Evolutionary conservation across 2,329 filamentous ascomycete genomes (phyloP).

Genomic region (Stagonosporopsis tanaceti): DNA sequence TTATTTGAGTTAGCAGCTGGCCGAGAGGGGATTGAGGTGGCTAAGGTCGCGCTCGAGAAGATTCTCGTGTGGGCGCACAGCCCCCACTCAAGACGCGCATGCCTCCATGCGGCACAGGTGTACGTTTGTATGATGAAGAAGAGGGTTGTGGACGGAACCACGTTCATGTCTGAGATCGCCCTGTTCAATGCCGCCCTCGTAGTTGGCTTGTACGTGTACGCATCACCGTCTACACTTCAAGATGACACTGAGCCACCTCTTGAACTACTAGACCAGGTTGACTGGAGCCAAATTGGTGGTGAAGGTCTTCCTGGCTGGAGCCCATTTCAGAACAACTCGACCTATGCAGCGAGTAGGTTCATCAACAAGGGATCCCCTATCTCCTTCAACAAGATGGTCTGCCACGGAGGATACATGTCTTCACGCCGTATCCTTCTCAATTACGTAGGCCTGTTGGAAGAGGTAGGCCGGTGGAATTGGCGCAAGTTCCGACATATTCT

Average conservation of each 20-base stretch:
- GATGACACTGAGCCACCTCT: neutral
- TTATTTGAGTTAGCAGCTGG: neutral
- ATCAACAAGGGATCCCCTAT: neutral
- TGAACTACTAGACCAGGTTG: neutral
- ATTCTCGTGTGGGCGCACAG: neutral
- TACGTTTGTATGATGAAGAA: neutral
- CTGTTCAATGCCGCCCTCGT: slow-evolving; percentile 1
- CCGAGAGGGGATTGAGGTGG: neutral
- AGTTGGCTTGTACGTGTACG: slow-evolving; percentile 1
- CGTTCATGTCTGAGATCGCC: neutral
- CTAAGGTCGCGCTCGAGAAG: neutral
- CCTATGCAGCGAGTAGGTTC: neutral
- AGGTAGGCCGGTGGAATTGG: slow-evolving; percentile 1
- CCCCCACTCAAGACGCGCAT: neutral
- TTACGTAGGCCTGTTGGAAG: neutral
- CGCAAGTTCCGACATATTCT: slow-evolving; percentile 1
- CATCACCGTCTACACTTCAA: neutral
- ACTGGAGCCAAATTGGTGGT: neutral
- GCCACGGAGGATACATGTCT: neutral
- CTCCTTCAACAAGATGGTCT: neutral
- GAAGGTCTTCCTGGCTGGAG: neutral
- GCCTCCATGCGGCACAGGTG: neutral
- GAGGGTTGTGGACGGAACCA: neutral
- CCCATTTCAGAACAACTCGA: neutral
- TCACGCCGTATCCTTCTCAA: neutral